These are phyloP conservation scores for Lentinula sp. DNA, from an alignment of 768 basidiomycete genomes.

Conservation along the genomic window DNA sequence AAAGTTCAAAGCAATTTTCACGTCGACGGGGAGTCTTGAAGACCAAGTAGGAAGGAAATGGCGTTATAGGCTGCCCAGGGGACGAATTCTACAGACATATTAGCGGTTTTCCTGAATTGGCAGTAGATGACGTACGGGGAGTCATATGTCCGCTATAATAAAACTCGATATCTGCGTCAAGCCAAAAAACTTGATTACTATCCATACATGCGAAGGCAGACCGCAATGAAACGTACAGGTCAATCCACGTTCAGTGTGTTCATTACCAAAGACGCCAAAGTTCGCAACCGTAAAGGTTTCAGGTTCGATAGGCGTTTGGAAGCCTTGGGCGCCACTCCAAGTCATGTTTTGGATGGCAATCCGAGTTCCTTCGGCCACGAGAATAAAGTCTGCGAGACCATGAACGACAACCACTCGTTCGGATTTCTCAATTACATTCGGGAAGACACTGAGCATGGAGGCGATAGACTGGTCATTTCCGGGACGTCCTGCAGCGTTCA, in stretches of 20 bases:
- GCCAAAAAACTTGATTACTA: not conserved
- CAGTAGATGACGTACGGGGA: conserved; percentile 34
- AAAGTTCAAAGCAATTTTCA: not conserved
- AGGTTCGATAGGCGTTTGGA: conserved; percentile 53
- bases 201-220: no score
- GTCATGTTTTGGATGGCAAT: conserved; percentile 50
- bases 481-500: conserved; percentile 29
- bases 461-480: conserved; percentile 51
- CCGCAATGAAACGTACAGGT: conserved; percentile 37
- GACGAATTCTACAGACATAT: conserved; percentile 33
- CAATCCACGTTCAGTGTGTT: conserved; percentile 58
- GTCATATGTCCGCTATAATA: conserved; percentile 56
- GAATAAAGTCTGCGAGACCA: conserved; percentile 48
- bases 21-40: conserved; percentile 35
- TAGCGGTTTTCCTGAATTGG: conserved; percentile 1
- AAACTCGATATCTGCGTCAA: conserved; percentile 44
- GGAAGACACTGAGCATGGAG: conserved; percentile 55
- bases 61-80: conserved; percentile 41
- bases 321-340: conserved; percentile 60
- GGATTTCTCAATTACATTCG: conserved; percentile 67
- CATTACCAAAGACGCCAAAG: conserved; percentile 55
- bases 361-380: conserved; percentile 40
- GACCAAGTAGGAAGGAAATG: conserved; percentile 37
- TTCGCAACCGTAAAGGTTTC: conserved; percentile 61
- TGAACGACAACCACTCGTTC: conserved; percentile 60